phyloP scores from a whole-genome alignment of 2,329 filamentous ascomycete species.

The Macrophomina tecta region DNA sequence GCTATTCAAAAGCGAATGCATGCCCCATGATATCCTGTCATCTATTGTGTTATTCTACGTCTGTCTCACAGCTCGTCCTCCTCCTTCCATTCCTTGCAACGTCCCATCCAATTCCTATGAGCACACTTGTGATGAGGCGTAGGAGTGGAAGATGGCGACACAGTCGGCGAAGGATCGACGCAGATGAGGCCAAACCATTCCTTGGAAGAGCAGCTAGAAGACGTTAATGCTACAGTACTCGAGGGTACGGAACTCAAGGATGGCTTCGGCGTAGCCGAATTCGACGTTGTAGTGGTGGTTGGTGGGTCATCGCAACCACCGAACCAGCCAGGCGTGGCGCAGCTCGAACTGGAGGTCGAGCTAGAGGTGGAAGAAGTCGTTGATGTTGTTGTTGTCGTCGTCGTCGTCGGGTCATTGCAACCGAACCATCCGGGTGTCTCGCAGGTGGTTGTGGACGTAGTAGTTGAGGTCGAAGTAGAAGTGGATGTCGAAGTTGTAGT shows the following conservation, averaged over 20 bases:
- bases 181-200: constrained; percentile 30
- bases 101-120: constrained; percentile 10
- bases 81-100: constrained; percentile 25
- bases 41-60: background rate
- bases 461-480: constrained; percentile 33
- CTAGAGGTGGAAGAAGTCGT: constrained; percentile 39
- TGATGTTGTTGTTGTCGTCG: constrained; percentile 41
- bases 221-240: constrained; percentile 31
- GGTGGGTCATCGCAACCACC: constrained; percentile 57
- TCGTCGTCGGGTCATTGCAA: constrained; percentile 61
- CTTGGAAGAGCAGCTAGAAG: constrained; percentile 33
- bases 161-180: constrained; percentile 29
- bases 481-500: constrained; percentile 38
- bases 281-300: constrained; percentile 48
- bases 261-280: constrained; percentile 40
- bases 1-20: constrained; percentile 15
- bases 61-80: constrained; percentile 22
- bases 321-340: constrained; percentile 55
- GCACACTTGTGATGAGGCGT: constrained; percentile 16
- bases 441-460: constrained; percentile 49
- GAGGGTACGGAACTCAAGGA: constrained; percentile 32
- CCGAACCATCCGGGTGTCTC: constrained; percentile 69
- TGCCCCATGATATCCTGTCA: background rate
- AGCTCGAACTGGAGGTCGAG: constrained; percentile 35
- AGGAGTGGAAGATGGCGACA: background rate